Conservation (phyloP, 1,139 yeast species). For the Hansenula anomala region DNA sequence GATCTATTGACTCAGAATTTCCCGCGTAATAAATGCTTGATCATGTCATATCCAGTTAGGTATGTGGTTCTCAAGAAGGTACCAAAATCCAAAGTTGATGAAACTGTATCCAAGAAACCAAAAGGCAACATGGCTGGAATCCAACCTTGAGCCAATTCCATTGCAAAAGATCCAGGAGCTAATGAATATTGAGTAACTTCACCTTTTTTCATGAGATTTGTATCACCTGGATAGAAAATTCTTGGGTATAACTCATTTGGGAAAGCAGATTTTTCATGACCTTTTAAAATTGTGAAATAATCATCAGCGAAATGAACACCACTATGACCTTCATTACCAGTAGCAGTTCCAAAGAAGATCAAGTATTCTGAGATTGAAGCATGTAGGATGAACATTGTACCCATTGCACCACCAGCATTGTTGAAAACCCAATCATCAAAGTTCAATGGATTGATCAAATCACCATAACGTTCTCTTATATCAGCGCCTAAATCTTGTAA, state of each 20-base stretch:
- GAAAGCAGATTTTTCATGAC: constrained; percentile 62
- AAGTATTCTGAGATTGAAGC: constrained; percentile 90
- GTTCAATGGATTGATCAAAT: too few relatives aligned
- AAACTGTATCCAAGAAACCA: constrained; percentile 76
- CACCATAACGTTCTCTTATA: too few relatives aligned
- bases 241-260: constrained; percentile 61
- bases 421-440: too few relatives aligned
- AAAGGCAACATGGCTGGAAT: constrained; percentile 97
- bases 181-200: constrained; percentile 76
- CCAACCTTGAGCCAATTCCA: constrained; percentile 98
- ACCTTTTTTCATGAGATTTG: constrained; percentile 75
- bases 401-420: too few relatives aligned
- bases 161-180: constrained; percentile 78
- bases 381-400: too few relatives aligned
- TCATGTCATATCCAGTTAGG: constrained; percentile 77
- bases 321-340: constrained; percentile 94
- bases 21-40: constrained; percentile 57
- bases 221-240: constrained; percentile 74
- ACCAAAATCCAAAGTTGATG: constrained; percentile 77
- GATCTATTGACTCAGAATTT: too few relatives aligned
- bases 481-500: too few relatives aligned
- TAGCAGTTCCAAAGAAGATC: constrained; percentile 82
- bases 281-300: constrained; percentile 84
- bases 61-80: constrained; percentile 65
- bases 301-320: constrained; percentile 97